Conservation (phyloP, 805 yeast species). For the Wickerhamomyces mucosus region DNA sequence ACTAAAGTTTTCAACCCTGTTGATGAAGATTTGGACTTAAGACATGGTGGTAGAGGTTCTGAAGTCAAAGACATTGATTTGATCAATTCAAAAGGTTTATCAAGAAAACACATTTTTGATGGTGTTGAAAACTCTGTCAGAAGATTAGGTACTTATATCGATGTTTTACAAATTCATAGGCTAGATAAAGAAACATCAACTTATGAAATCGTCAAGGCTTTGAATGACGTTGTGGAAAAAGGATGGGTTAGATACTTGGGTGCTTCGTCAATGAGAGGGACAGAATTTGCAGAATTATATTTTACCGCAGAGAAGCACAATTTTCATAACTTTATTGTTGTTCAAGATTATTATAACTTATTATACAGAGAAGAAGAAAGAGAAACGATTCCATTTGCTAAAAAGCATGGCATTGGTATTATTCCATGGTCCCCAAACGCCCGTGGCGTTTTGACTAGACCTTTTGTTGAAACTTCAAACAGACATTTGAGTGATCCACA, state of each 20-base stretch:
- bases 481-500: conserved; percentile 6
- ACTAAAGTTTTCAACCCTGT: conserved; percentile 26
- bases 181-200: conserved; percentile 33
- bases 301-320: conserved; percentile 41
- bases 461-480: conserved; percentile 14
- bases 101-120: conserved; percentile 37
- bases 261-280: conserved; percentile 50
- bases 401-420: conserved; percentile 39
- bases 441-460: conserved; percentile 44
- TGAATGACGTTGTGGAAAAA: conserved; percentile 36
- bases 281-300: conserved; percentile 29
- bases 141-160: conserved; percentile 36
- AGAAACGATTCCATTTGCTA: conserved; percentile 48
- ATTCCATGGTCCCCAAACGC: conserved; percentile 56
- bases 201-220: conserved; percentile 41
- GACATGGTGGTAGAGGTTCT: conserved; percentile 3
- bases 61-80: conserved; percentile 3
- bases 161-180: conserved; percentile 43
- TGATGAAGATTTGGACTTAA: conserved; percentile 7
- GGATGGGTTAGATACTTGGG: conserved; percentile 48
- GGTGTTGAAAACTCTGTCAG: conserved; percentile 29
- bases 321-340: conserved; percentile 49
- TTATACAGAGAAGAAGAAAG: conserved; percentile 51
- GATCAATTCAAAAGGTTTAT: conserved; percentile 27
- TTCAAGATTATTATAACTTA: conserved; percentile 47